Evolutionary conservation across 1,284 basidiomycete genomes (phyloP), one percentile per base, ranked within the genome.

Genomic region (Ceratobasidium papillatum): DNA sequence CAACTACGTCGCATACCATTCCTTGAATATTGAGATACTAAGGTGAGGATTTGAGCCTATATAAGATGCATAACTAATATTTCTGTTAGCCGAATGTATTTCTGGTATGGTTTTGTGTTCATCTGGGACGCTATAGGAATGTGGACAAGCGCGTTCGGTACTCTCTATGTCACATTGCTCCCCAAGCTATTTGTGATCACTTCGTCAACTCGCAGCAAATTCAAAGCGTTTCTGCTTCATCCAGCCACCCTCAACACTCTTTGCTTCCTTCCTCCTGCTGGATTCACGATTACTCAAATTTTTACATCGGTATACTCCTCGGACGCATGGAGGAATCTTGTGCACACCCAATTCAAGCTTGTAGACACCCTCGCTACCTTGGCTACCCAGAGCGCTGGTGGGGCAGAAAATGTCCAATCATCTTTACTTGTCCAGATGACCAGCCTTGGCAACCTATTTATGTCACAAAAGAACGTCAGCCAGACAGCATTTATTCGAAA

Each of bases 141-240:
- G 69, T 72, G 69, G 69, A 72, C 69, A 32, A 72, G 69, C 58
- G 69, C 69, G 0, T 72, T 72, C 25, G 69, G 69, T n/a, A 72
- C 69, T n/a, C 69, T 72, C 19, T 72, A 72, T 47, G 69, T 45
- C 7, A 72, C 69, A 22, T 47, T 72, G 8, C 32, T 72, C 22
- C 69, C 69, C 2, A 72, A 72, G 22, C 58, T 72, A 4, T 52
- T 59, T 41, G 52, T 45, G 0, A 45, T 72, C 45, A 72, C 69
- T 41, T 45, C 69, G 51, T 61, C 56, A 38, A 25, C 14, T 32
- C 22, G 22, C 5, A 62, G 11, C 30, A 11, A 27, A 1, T 30
- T 72, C n/a, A 45, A 59, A 9, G 34, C 34, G 5, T 34, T 62
- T 1, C 41, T 72, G n/a, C 69, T 72, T 47, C 69, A 72, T 22